These are phyloP conservation scores for Aureobasidium sp. DNA, from an alignment of 2,329 filamentous ascomycete species.

Conservation along the genomic window DNA sequence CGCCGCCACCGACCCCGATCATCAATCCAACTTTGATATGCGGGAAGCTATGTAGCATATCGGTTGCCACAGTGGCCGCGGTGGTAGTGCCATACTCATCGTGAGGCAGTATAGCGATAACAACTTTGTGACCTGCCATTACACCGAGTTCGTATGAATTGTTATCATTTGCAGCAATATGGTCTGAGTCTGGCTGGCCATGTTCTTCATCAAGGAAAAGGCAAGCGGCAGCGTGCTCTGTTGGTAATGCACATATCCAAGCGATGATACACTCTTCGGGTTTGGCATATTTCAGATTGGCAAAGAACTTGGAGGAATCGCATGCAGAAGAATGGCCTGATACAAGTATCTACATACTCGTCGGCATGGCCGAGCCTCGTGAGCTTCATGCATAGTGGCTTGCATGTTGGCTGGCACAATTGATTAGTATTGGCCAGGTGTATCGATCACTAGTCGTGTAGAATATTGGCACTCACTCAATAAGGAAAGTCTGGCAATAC, in stretches of 20 bases:
- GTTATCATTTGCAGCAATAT: conserved; percentile 19
- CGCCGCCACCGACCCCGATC: conserved; percentile 30
- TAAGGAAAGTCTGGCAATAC: too few species aligned
- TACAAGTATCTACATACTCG: neutral
- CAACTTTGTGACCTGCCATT: conserved; percentile 38
- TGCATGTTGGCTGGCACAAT: neutral
- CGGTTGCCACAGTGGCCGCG: conserved; percentile 27
- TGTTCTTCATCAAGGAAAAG: conserved; percentile 2
- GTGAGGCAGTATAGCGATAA: conserved; percentile 32
- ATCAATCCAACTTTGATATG: conserved; percentile 27
- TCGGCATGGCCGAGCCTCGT: neutral
- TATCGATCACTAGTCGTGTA: neutral
- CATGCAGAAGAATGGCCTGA: neutral
- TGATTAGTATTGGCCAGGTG: neutral
- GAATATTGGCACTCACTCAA: too few species aligned
- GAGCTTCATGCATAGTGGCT: neutral
- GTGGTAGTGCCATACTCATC: conserved; percentile 27
- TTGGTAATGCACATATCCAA: conserved; percentile 27
- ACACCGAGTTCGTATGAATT: conserved; percentile 35
- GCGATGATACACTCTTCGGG: conserved; percentile 24
- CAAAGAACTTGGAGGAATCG: neutral
- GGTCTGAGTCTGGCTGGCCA: conserved; percentile 4
- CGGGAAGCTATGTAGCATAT: conserved; percentile 23
- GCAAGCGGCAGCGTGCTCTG: neutral
- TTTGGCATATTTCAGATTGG: conserved; percentile 23